phyloP scores from a whole-genome alignment of 2,329 filamentous ascomycete species.

The Arthroderma uncinatum region DNA sequence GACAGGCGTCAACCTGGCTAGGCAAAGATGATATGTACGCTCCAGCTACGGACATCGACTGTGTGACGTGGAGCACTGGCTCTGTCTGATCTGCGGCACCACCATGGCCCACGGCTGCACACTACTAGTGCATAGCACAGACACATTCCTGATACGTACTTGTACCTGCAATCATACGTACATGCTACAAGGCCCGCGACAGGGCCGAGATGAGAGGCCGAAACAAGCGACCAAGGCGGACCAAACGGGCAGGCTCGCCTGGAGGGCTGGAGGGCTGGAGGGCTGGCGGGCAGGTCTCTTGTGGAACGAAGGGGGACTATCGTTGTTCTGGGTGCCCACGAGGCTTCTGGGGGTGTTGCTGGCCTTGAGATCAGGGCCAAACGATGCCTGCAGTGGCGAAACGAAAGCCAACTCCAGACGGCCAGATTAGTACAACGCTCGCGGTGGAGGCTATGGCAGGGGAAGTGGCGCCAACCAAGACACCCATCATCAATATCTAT shows the following conservation, averaged over 20 bases:
- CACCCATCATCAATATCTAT: no score
- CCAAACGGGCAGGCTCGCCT: not conserved
- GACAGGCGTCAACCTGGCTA: not conserved
- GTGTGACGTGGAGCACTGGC: conserved; percentile 1
- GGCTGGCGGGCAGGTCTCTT: not conserved
- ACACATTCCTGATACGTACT: not conserved
- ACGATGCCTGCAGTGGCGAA: not conserved
- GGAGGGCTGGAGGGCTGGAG: not conserved
- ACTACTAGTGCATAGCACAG: conserved; percentile 2
- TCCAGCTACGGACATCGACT: not conserved
- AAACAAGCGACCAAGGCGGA: not conserved
- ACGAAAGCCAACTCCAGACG: not conserved
- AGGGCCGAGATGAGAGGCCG: not conserved
- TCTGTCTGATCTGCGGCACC: not conserved
- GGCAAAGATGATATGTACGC: not conserved
- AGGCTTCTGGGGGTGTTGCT: not conserved
- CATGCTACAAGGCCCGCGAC: not conserved
- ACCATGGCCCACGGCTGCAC: conserved; percentile 1
- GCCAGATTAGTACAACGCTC: not conserved
- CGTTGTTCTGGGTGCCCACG: not conserved
- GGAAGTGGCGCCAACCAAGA: no score
- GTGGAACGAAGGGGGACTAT: not conserved
- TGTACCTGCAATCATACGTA: not conserved
- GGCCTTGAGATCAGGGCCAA: not conserved
- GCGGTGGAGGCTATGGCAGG: not conserved